Evolutionary conservation across 805 yeast species (phyloP).

Genomic region (Candida gorgasii): DNA sequence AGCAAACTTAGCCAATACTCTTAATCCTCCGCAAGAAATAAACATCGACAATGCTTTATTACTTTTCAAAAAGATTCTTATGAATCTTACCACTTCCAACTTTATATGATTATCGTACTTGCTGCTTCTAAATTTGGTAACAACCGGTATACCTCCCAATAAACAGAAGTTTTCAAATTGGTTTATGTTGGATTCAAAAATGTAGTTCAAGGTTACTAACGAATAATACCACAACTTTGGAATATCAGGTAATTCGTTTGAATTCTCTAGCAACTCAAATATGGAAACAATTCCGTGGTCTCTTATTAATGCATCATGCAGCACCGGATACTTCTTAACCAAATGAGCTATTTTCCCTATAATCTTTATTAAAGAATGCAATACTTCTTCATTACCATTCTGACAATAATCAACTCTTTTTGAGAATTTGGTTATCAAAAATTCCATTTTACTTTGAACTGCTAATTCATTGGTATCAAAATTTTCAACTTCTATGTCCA

Average conservation of each 20-base stretch:
- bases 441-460: slow-evolving; percentile 41
- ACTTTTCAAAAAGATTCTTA: slow-evolving; percentile 32
- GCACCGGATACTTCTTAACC: slow-evolving; percentile 39
- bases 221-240: slow-evolving; percentile 39
- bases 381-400: slow-evolving; percentile 30
- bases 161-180: slow-evolving; percentile 44
- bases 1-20: slow-evolving; percentile 44
- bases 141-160: slow-evolving; percentile 44
- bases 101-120: slow-evolving; percentile 32
- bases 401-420: slow-evolving; percentile 31
- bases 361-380: slow-evolving; percentile 30
- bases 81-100: slow-evolving; percentile 38
- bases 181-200: slow-evolving; percentile 29
- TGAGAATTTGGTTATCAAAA: slow-evolving; percentile 32
- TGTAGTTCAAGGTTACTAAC: slow-evolving; percentile 33
- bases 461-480: slow-evolving; percentile 45
- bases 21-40: slow-evolving; percentile 48
- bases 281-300: slow-evolving; percentile 44
- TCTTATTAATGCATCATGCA: slow-evolving; percentile 40
- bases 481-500: slow-evolving; percentile 36
- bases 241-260: slow-evolving; percentile 32
- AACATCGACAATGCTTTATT: slow-evolving; percentile 40
- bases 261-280: slow-evolving; percentile 39
- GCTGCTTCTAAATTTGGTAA: slow-evolving; percentile 36
- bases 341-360: slow-evolving; percentile 40